phyloP scores from a whole-genome alignment of 305 asterid genomes.

The Fraxinus latifolia region DNA sequence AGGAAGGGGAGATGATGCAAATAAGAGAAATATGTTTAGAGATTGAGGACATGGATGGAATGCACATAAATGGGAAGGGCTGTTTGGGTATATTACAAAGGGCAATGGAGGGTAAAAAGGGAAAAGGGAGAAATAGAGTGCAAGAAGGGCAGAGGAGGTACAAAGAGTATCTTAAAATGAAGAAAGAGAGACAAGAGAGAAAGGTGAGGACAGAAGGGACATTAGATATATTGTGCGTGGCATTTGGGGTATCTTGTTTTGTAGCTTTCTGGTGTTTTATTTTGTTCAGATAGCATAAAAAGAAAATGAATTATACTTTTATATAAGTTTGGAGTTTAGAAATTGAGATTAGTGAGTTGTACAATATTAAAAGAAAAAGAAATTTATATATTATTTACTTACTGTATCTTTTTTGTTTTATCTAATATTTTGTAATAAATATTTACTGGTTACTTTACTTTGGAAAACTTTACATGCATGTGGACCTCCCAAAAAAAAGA shows the following conservation, averaged over 20 bases:
- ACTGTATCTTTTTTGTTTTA: too few relatives aligned
- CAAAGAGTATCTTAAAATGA: slow-evolving; percentile 41
- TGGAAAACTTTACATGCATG: neutral
- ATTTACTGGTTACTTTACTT: neutral
- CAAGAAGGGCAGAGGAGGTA: slow-evolving; percentile 46
- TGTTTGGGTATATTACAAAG: slow-evolving; percentile 59
- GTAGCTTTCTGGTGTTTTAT: slow-evolving; percentile 40
- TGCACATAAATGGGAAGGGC: slow-evolving; percentile 68
- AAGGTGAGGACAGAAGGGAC: slow-evolving; percentile 53
- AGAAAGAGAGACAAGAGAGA: slow-evolving; percentile 52
- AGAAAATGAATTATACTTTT: too few relatives aligned
- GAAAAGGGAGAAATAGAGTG: slow-evolving; percentile 42
- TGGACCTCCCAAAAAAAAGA: neutral
- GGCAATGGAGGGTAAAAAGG: slow-evolving; percentile 64
- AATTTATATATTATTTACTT: too few relatives aligned
- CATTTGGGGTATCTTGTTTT: slow-evolving; percentile 56
- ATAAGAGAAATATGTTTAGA: slow-evolving; percentile 71
- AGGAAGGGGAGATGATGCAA: slow-evolving; percentile 67
- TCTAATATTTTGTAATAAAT: neutral
- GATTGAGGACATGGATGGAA: slow-evolving; percentile 79
- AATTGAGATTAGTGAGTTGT: neutral
- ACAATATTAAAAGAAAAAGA: neutral
- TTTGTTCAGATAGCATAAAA: slow-evolving; percentile 21
- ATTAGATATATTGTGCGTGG: slow-evolving; percentile 52
- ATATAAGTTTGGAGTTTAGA: neutral